phyloP scores from a whole-genome alignment of 345 rosid genomes.

The Geranium brycei region DNA sequence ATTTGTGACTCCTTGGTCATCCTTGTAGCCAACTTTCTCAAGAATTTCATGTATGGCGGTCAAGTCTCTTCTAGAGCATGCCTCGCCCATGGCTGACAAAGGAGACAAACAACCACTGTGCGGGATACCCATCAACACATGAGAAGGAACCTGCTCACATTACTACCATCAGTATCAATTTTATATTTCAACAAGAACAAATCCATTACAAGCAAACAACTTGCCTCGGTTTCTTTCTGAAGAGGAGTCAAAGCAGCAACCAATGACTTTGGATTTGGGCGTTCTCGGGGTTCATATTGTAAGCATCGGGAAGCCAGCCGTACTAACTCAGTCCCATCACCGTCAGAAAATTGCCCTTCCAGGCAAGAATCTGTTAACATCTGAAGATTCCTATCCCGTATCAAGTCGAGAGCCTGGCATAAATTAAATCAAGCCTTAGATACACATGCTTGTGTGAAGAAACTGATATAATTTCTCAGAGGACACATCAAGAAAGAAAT shows the following conservation, averaged over 20 bases:
- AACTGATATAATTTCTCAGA: too few species aligned
- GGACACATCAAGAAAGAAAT: too few species aligned
- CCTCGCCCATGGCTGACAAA: slow-evolving; percentile 74
- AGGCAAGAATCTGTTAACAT: slow-evolving; percentile 86
- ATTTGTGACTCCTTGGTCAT: slow-evolving; percentile 70
- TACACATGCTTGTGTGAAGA: neutral
- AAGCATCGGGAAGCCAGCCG: slow-evolving; percentile 88
- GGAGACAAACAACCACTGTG: slow-evolving; percentile 40
- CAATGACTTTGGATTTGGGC: slow-evolving; percentile 69
- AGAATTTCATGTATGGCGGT: slow-evolving; percentile 71
- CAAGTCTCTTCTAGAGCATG: slow-evolving; percentile 75
- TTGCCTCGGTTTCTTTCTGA: slow-evolving; percentile 74
- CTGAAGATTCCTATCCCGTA: slow-evolving; percentile 78
- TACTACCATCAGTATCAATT: too few species aligned
- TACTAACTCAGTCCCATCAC: slow-evolving; percentile 77
- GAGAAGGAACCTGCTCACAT: slow-evolving; percentile 63
- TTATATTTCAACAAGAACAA: neutral
- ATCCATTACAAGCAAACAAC: slow-evolving; percentile 4
- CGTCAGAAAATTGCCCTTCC: slow-evolving; percentile 74
- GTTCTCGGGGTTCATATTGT: slow-evolving; percentile 85
- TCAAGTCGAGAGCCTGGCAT: slow-evolving; percentile 82
- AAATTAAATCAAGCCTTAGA: slow-evolving; percentile 9
- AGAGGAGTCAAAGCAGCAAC: slow-evolving; percentile 73
- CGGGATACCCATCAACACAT: slow-evolving; percentile 69
- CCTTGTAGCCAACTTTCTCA: slow-evolving; percentile 66